Evolutionary conservation across 2,329 filamentous ascomycete genomes (phyloP).

Genomic region (Lachnellula subtilissima): DNA sequence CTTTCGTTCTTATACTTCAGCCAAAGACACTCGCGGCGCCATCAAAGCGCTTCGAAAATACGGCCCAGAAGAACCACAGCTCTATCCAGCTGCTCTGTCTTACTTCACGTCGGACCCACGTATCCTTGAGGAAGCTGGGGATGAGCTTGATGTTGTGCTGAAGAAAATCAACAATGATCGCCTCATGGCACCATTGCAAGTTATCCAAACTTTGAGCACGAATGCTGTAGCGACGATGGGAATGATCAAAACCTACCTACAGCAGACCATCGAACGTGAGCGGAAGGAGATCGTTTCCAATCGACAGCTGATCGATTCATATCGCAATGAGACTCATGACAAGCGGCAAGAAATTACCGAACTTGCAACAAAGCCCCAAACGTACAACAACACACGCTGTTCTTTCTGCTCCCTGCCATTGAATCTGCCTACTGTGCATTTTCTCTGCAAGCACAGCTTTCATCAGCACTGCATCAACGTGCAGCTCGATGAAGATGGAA

Average conservation of each 20-base stretch:
- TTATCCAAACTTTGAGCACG: slow-evolving; percentile 82
- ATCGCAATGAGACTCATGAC: slow-evolving; percentile 75
- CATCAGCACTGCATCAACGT: slow-evolving; percentile 83
- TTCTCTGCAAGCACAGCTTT: slow-evolving; percentile 95
- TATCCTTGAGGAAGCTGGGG: slow-evolving; percentile 80
- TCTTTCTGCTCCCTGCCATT: slow-evolving; percentile 68
- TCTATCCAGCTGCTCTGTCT: slow-evolving; percentile 86
- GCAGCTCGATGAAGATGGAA: slow-evolving; percentile 39
- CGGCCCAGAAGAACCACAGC: slow-evolving; percentile 80
- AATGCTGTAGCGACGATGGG: slow-evolving; percentile 92
- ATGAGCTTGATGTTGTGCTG: slow-evolving; percentile 76
- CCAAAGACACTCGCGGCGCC: slow-evolving; percentile 84
- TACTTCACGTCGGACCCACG: slow-evolving; percentile 85
- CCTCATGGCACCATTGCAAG: slow-evolving; percentile 91
- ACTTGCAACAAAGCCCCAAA: slow-evolving; percentile 71
- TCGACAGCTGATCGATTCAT: slow-evolving; percentile 73
- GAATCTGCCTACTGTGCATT: slow-evolving; percentile 88
- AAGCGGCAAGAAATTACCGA: slow-evolving; percentile 76
- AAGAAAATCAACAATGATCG: slow-evolving; percentile 84
- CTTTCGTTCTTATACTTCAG: slow-evolving; percentile 90
- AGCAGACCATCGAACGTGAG: slow-evolving; percentile 83
- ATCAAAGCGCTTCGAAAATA: slow-evolving; percentile 90
- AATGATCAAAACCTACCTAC: slow-evolving; percentile 90
- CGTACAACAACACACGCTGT: slow-evolving; percentile 88
- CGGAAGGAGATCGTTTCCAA: slow-evolving; percentile 79